Base-by-base conservation (phyloP, 257 asterid genomes). In the Echites panduratus region DNA sequence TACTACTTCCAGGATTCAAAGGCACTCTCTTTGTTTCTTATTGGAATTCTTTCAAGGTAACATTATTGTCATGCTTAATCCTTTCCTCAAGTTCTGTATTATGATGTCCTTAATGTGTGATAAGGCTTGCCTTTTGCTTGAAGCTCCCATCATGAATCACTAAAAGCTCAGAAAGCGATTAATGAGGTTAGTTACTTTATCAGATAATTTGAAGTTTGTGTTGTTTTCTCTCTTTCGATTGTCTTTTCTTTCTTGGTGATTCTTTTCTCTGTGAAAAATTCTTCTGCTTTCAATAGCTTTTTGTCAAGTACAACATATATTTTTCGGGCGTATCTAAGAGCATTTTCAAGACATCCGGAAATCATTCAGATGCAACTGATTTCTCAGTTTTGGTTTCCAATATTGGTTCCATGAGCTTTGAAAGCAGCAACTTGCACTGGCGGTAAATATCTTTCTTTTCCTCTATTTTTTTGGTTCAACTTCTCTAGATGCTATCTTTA, bases 131-230 rank as follows among this genome's bases (percentile, higher is more conserved):
- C 76, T 75, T 27, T 81, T 70, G 67, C 80, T 77, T 78, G 79
- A 79, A 95, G 99, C 88, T 95, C 99, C 80, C 98, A 92, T 80
- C 89, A 89, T 68, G 99, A 92, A 82, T 84, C 99, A 62, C 93
- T 87, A 45, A 95, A 95, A 83, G 87, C 96, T 81, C 99, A 95
- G 91, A 95, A 95, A 90, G 96, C 97, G 75, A 92, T 95, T 77
- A 95, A 86, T 58, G 99, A 95, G 99, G 99, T 92, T 72, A 83
- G 92, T 79, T 72, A 57, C 38, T 68, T 69, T 16, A 53, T 62
- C 74, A 40, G 61, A 69, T 78, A 69, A 35, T 63, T 63, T 62
- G 56, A 50, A 35, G 13, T 14, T 57, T 45, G 10, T 27, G 40
- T 75, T 5, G 35, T 70, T 38, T 5, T 68, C 13, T n/a, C 26